Conservation (phyloP, 2,329 filamentous ascomycete genomes). For the Sphaerulina vaccinii region DNA sequence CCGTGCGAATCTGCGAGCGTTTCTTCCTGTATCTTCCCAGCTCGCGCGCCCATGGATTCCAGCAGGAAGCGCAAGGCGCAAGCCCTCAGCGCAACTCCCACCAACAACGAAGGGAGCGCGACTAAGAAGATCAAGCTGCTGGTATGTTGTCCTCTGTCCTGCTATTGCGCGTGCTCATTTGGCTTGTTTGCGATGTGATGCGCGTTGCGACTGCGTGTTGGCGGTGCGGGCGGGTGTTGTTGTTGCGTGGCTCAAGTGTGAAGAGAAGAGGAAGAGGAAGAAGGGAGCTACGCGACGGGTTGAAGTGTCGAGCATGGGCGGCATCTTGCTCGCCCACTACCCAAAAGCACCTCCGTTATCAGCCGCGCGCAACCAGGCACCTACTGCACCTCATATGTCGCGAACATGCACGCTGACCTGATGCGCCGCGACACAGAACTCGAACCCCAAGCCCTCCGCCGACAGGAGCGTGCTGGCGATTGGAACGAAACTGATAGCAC, state of each 20-base stretch:
- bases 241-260: slow-evolving; percentile 10
- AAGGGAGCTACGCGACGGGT: slow-evolving; percentile 25
- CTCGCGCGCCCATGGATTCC: slow-evolving; percentile 39
- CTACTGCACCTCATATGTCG: slow-evolving; percentile 1
- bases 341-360: slow-evolving; percentile 32
- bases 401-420: slow-evolving; percentile 20
- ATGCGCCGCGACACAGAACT: slow-evolving; percentile 31
- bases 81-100: slow-evolving; percentile 48
- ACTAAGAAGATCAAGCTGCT: slow-evolving; percentile 59
- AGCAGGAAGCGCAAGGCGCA: slow-evolving; percentile 58
- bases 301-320: slow-evolving; percentile 29
- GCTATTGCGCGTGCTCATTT: slow-evolving; percentile 2
- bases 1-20: not conserved
- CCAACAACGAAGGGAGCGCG: slow-evolving; percentile 49
- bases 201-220: slow-evolving; percentile 7
- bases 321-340: slow-evolving; percentile 25
- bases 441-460: slow-evolving; percentile 23
- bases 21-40: not conserved
- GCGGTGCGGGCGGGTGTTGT: slow-evolving; percentile 7
- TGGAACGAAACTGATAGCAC: slow-evolving; percentile 71
- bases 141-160: slow-evolving; percentile 48
- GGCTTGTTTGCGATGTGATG: slow-evolving; percentile 2
- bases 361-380: slow-evolving; percentile 23
- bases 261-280: slow-evolving; percentile 16
- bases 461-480: slow-evolving; percentile 50